phyloP scores from a whole-genome alignment of 495 filamentous ascomycete species.

The Aspergillus biplanus region DNA sequence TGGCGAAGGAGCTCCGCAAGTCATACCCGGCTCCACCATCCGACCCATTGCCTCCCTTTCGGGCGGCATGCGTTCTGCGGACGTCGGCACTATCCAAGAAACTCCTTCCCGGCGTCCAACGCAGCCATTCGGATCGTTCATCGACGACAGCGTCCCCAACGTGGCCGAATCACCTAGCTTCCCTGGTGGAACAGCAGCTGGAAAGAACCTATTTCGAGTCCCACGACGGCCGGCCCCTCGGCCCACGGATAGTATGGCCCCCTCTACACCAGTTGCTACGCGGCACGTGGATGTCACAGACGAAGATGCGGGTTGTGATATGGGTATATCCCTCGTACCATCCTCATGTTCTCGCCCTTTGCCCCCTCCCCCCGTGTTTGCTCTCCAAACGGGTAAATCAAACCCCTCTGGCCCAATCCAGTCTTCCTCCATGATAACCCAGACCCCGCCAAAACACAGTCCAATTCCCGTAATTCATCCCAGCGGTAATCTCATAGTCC shows the following conservation, averaged over 20 bases:
- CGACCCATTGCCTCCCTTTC: slow-evolving; percentile 25
- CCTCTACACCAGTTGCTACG: slow-evolving; percentile 40
- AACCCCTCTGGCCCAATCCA: slow-evolving; percentile 8
- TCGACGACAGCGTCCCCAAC: slow-evolving; percentile 14
- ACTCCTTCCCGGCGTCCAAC: slow-evolving; percentile 57
- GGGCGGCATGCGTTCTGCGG: slow-evolving; percentile 14
- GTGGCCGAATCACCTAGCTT: slow-evolving; percentile 21
- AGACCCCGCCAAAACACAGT: slow-evolving; percentile 45
- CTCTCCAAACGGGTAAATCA: slow-evolving; percentile 7
- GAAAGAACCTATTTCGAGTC: slow-evolving; percentile 37
- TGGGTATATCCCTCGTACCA: slow-evolving; percentile 1
- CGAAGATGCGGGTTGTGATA: not conserved
- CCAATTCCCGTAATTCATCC: slow-evolving; percentile 5
- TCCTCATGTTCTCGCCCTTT: not conserved
- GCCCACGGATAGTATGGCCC: slow-evolving; percentile 27
- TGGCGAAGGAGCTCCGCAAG: slow-evolving; percentile 21
- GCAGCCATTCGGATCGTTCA: slow-evolving; percentile 34
- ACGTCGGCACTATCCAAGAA: slow-evolving; percentile 46
- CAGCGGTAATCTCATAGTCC: not conserved
- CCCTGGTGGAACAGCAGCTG: slow-evolving; percentile 19
- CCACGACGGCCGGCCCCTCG: slow-evolving; percentile 45
- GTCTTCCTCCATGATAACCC: slow-evolving; percentile 37
- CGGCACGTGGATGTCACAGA: slow-evolving; percentile 25
- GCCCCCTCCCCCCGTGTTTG: slow-evolving; percentile 14
- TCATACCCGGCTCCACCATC: slow-evolving; percentile 27